Evolutionary conservation across 495 filamentous ascomycete genomes (phyloP).

Genomic region (Xylaria flabelliformis): DNA sequence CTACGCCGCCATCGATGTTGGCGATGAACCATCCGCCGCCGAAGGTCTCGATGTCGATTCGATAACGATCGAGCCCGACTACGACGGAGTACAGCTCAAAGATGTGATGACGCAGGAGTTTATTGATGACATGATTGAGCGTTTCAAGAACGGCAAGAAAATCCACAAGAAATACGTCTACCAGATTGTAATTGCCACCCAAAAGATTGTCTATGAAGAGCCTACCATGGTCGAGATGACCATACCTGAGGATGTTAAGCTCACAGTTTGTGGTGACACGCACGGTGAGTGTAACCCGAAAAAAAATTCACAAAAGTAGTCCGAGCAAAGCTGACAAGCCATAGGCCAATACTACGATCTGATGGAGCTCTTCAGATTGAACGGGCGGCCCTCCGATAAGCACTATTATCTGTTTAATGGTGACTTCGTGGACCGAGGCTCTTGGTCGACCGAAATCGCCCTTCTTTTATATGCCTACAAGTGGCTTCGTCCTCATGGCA

Average conservation of each 20-base stretch:
- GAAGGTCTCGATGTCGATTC: constrained; percentile 87
- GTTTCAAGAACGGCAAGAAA: constrained; percentile 96
- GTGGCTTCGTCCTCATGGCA: constrained; percentile 82
- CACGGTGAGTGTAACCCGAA: constrained; percentile 68
- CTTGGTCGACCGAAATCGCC: constrained; percentile 96
- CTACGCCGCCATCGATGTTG: constrained; percentile 91
- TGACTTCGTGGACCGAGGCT: constrained; percentile 97
- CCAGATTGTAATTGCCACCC: constrained; percentile 90
- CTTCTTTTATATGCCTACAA: constrained; percentile 96
- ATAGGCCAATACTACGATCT: constrained; percentile 97
- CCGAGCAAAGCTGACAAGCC: constrained; percentile 29
- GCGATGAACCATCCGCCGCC: constrained; percentile 87
- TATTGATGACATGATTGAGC: constrained; percentile 92
- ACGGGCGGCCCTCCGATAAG: constrained; percentile 80
- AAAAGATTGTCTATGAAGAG: constrained; percentile 87
- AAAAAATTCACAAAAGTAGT: constrained; percentile 7
- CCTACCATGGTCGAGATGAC: constrained; percentile 97
- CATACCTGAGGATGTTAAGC: constrained; percentile 71
- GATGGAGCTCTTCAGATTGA: constrained; percentile 92
- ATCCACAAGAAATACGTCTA: constrained; percentile 96
- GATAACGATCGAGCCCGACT: constrained; percentile 79
- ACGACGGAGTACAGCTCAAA: constrained; percentile 82
- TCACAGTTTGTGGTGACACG: constrained; percentile 98
- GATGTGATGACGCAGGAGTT: constrained; percentile 95
- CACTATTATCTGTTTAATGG: constrained; percentile 98